Conservation (phyloP, 2,329 filamentous ascomycete genomes). For the Fusarium sterilihyphosum region DNA sequence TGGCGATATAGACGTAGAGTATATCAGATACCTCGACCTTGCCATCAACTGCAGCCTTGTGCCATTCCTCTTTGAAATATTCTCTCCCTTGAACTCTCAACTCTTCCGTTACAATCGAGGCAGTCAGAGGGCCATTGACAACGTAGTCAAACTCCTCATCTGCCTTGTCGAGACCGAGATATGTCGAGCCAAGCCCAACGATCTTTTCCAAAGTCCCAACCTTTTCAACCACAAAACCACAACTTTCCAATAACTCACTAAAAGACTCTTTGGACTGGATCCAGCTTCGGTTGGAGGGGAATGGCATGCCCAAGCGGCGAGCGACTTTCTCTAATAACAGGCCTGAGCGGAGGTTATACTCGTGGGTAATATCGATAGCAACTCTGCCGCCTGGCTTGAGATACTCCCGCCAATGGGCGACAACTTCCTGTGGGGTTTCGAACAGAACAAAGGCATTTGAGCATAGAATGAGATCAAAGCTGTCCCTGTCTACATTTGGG, state of each 20-base stretch:
- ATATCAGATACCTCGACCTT: constrained; percentile 43
- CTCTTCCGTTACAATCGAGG: constrained; percentile 29
- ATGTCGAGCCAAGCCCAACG: constrained; percentile 36
- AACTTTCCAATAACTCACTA: constrained; percentile 38
- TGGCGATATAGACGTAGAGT: constrained; percentile 47
- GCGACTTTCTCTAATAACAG: constrained; percentile 44
- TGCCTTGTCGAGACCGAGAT: constrained; percentile 39
- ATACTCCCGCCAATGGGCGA: constrained; percentile 45
- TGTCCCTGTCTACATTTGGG: constrained; percentile 27
- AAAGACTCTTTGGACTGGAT: constrained; percentile 45
- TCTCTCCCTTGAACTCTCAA: constrained; percentile 38
- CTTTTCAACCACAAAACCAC: constrained; percentile 44
- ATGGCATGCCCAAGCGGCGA: constrained; percentile 35
- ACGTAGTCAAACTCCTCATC: constrained; percentile 45
- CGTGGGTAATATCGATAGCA: constrained; percentile 48
- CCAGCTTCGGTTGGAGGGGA: constrained; percentile 46
- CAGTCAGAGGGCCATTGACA: constrained; percentile 32
- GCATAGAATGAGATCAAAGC: constrained; percentile 48
- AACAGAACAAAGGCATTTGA: constrained; percentile 49
- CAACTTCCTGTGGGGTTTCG: constrained; percentile 37
- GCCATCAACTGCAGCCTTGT: constrained; percentile 43
- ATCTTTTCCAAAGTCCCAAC: constrained; percentile 41
- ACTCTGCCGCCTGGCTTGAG: constrained; percentile 43
- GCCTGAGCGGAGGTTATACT: constrained; percentile 41
- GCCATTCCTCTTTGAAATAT: constrained; percentile 47